Evolutionary conservation across 805 yeast species (phyloP).

Genomic region (Hanseniaspora clermontiae): DNA sequence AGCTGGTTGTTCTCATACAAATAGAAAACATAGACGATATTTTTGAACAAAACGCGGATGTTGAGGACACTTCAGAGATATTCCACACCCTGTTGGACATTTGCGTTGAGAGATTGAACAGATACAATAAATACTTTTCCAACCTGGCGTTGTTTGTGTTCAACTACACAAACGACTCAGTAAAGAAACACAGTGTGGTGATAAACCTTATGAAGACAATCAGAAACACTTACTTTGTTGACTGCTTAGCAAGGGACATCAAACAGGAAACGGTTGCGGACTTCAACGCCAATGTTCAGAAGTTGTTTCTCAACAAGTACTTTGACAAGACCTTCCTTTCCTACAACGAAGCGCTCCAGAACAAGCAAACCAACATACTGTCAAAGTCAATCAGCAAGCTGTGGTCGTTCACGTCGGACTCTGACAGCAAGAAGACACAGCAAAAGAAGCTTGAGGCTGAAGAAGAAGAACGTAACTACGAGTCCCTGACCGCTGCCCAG

Average conservation of each 20-base stretch:
- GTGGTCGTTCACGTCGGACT: neutral
- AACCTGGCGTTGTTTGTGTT: constrained; percentile 4
- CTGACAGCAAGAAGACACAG: neutral
- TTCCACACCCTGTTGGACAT: neutral
- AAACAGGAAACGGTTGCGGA: neutral
- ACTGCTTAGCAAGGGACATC: neutral
- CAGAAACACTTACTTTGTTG: constrained; percentile 8
- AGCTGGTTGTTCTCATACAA: neutral
- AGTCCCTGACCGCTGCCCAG: neutral
- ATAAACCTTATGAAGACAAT: constrained; percentile 3
- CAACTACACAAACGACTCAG: constrained; percentile 10
- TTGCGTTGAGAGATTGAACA: neutral
- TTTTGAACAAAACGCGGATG: neutral
- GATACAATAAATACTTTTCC: neutral
- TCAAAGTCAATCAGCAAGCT: neutral
- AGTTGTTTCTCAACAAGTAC: neutral
- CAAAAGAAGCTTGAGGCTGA: neutral
- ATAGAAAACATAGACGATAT: neutral
- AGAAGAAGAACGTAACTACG: neutral
- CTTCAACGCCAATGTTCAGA: neutral
- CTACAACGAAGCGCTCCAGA: constrained; percentile 3
- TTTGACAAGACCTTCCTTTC: neutral
- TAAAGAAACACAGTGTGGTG: constrained; percentile 6
- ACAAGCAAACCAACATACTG: constrained; percentile 2
- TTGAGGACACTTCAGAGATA: neutral